A percentile compares a stretch with the other conserved stretches of the same genome.
Conservation (phyloP, 495 filamentous ascomycete genomes). For the Elasticomyces elasticus region DNA sequence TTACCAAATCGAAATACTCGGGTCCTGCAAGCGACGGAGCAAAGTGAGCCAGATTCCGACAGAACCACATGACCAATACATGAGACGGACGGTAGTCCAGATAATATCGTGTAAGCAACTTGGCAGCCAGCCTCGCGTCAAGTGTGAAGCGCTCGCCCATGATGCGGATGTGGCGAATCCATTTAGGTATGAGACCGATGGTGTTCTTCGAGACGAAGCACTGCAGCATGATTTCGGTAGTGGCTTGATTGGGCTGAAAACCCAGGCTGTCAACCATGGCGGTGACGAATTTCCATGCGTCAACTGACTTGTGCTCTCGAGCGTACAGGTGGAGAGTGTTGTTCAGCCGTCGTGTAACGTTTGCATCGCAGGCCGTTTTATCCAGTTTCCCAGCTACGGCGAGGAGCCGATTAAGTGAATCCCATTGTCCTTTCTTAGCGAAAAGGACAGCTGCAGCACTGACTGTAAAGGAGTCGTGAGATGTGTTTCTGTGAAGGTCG, state of each 20-base stretch:
- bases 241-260: constrained; percentile 7
- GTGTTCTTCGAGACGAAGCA: constrained; percentile 10
- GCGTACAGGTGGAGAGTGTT: constrained; percentile 1
- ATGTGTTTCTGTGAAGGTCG: not conserved
- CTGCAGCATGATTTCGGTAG: constrained; percentile 9
- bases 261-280: not conserved
- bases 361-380: not conserved
- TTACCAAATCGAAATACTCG: constrained; percentile 4
- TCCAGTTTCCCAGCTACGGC: not conserved
- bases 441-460: constrained; percentile 4
- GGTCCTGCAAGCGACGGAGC: constrained; percentile 1
- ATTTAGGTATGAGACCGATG: constrained; percentile 9
- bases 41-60: not conserved
- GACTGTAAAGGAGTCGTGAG: not conserved
- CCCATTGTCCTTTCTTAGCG: constrained; percentile 10
- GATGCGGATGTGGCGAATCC: constrained; percentile 6
- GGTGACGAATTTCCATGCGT: constrained; percentile 16
- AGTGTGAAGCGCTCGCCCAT: constrained; percentile 3
- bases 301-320: not conserved
- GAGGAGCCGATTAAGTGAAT: not conserved
- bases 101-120: constrained; percentile 11
- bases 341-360: not conserved
- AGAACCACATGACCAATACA: constrained; percentile 11
- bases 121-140: not conserved
- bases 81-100: constrained; percentile 10